Base-by-base conservation (phyloP, 805 yeast genomes). In the Starmerella bombicola region DNA sequence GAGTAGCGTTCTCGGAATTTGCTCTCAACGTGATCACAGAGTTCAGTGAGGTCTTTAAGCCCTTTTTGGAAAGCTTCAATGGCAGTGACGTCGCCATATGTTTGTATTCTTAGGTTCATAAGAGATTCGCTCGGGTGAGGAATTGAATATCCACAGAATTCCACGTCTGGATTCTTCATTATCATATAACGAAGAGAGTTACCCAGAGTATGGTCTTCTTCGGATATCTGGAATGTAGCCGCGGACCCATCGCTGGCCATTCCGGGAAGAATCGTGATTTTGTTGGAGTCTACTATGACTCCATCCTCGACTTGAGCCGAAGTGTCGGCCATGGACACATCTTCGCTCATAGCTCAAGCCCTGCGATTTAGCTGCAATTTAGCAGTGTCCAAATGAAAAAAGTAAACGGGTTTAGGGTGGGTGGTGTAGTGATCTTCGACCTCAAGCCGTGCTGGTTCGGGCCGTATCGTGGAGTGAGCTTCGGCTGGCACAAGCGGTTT, bases 161-260 rank as follows among this genome's bases (percentile, higher is more conserved):
- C 98, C 20, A 91, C 98, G 50, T 85, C 93, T 29, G 96, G 95
- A 57, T 91, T 91, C 65, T 88, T 86, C 94, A 91, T 85, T 53
- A 91, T 84, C 59, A 88, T 76, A 62, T 85, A 86, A 59, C 96
- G 76, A 39, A 91, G 71, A 5, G 97, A 80, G 56, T 91, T 91
- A 19, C 98, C 98, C 37, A 91, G 64, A 1, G 98, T 91, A 60
- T 91, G 98, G 63, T 91, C 98, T 62, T 91, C 98, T 52, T 85
- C 91, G 24, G 74, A 60, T 46, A 91, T 79, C 62, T 88, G 94
- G 66, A 91, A 91, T 4, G 95, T 83, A 1, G 94, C 95, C 21
- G 94, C 85, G 32, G 88, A 73, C 33, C 95, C 96, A 58, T 91
- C 97, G 49, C 82, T 91, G 3, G 93, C 71, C 9, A 88, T 73